Evolutionary conservation across 2,329 filamentous ascomycete species (phyloP).

Genomic region (Talaromyces sp.): DNA sequence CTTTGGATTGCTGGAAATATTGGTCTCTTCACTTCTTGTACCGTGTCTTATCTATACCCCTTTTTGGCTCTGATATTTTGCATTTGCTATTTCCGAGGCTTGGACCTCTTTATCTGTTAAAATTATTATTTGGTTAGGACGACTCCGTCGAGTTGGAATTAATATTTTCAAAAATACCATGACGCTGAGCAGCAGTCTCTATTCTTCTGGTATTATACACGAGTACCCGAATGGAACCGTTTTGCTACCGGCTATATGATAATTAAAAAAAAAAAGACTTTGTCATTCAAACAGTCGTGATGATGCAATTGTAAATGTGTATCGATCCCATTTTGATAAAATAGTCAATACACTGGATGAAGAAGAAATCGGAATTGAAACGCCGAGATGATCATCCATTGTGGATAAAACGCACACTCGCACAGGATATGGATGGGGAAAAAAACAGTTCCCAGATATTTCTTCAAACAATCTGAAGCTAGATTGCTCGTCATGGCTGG

Average conservation of each 20-base stretch:
- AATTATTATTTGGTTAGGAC: neutral
- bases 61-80: neutral
- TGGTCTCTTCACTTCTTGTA: neutral
- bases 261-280: too few relatives aligned
- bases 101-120: neutral
- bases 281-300: neutral
- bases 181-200: neutral
- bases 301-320: neutral
- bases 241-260: too few relatives aligned
- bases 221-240: too few relatives aligned
- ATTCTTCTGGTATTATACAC: neutral
- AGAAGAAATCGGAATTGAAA: neutral
- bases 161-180: too few relatives aligned
- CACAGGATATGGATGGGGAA: constrained; percentile 3
- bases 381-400: neutral
- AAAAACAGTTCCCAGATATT: neutral
- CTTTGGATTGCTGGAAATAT: too few relatives aligned
- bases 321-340: constrained; percentile 1
- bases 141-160: too few relatives aligned
- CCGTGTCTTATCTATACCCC: constrained; percentile 7
- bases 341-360: neutral
- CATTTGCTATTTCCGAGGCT: neutral
- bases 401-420: neutral
- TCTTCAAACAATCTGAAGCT: too few relatives aligned
- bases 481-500: neutral